These are phyloP conservation scores for Logfia minima DNA, from an alignment of 129 eudicot species.

Conservation along the genomic window DNA sequence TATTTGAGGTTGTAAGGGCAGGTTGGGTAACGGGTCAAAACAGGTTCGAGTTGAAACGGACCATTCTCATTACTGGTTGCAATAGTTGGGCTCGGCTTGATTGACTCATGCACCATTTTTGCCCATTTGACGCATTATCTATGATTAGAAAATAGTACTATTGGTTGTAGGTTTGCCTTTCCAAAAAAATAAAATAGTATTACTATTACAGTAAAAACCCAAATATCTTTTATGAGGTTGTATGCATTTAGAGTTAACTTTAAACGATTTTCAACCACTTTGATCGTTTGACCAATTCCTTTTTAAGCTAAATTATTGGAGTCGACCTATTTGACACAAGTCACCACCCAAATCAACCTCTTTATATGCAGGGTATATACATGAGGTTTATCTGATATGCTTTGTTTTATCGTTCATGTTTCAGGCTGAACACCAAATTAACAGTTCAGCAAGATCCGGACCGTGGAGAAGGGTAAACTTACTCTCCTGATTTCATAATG, in stretches of 20 bases:
- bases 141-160: too few species aligned
- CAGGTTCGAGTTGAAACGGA: neutral
- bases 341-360: neutral
- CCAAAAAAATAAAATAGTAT: too few species aligned
- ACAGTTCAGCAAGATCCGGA: conserved; percentile 63
- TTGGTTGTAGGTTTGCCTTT: too few species aligned
- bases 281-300: neutral
- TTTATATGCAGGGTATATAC: neutral
- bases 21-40: neutral
- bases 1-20: neutral
- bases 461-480: conserved; percentile 93
- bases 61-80: neutral
- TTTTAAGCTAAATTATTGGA: neutral
- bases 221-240: too few species aligned
- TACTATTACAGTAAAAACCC: too few species aligned
- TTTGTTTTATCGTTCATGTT: conserved; percentile 16
- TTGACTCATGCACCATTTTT: neutral
- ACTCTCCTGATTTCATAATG: neutral
- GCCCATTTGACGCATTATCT: neutral
- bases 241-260: neutral
- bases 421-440: conserved; percentile 51
- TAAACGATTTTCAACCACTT: neutral
- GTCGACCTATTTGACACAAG: neutral
- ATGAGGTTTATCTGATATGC: conserved; percentile 10
- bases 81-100: neutral